Conservation (phyloP, 208 protist species). For the Borovskyia barvae region DNA sequence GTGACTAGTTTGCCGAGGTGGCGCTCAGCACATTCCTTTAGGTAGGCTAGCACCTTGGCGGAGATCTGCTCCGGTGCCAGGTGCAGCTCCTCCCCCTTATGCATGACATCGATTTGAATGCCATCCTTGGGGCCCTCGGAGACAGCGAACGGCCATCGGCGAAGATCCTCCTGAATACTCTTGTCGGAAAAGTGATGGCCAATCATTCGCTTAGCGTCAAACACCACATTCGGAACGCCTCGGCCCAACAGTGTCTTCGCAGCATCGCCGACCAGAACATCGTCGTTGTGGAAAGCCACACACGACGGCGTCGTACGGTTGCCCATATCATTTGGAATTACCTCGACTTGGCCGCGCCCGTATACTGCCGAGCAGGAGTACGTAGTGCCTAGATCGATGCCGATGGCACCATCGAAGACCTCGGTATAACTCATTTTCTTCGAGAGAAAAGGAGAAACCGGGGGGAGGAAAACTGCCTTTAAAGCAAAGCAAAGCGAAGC, state of each 20-base stretch:
- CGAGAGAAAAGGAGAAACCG: neutral
- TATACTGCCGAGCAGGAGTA: slow-evolving; percentile 96
- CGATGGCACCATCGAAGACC: slow-evolving; percentile 67
- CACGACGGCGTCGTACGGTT: slow-evolving; percentile 99
- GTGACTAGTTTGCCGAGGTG: slow-evolving; percentile 88
- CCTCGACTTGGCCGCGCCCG: slow-evolving; percentile 78
- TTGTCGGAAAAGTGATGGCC: slow-evolving; percentile 84
- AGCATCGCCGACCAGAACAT: slow-evolving; percentile 95
- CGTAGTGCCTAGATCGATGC: slow-evolving; percentile 96
- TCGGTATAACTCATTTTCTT: slow-evolving; percentile 19
- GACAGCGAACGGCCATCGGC: slow-evolving; percentile 96
- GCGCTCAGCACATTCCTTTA: slow-evolving; percentile 97
- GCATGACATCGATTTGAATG: slow-evolving; percentile 52
- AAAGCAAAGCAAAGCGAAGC: too few species aligned
- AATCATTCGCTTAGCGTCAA: slow-evolving; percentile 97
- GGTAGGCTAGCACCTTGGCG: slow-evolving; percentile 95
- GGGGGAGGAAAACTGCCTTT: too few species aligned
- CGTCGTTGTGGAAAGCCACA: slow-evolving; percentile 97
- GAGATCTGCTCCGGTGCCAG: slow-evolving; percentile 97
- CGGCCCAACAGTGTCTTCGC: slow-evolving; percentile 91
- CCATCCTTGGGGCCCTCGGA: slow-evolving; percentile 51
- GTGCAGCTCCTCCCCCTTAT: slow-evolving; percentile 46
- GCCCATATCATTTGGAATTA: slow-evolving; percentile 99
- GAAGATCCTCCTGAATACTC: slow-evolving; percentile 87
- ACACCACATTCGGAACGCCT: slow-evolving; percentile 92